A percentile compares a stretch with the other conserved stretches of the same genome.
Conservation (phyloP, 2,329 filamentous ascomycete genomes). For the Lojkania enalia region DNA sequence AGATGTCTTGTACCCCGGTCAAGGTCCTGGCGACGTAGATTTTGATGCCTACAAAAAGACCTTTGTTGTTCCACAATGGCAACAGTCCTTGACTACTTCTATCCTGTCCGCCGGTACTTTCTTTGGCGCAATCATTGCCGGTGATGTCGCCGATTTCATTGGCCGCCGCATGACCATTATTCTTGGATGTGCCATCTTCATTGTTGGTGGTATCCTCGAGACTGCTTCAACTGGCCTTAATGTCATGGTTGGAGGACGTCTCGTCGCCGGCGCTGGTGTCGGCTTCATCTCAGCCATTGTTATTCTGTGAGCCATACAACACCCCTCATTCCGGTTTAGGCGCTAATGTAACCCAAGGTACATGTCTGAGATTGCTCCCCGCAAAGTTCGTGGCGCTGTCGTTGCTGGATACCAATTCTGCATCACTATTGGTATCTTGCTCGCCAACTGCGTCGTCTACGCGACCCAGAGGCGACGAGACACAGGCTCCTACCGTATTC, state of each 20-base stretch:
- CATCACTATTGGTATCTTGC: slow-evolving; percentile 76
- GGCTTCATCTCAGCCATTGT: slow-evolving; percentile 69
- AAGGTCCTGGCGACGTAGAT: slow-evolving; percentile 61
- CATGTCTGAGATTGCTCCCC: slow-evolving; percentile 77
- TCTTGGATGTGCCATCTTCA: slow-evolving; percentile 64
- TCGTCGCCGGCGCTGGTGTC: slow-evolving; percentile 74
- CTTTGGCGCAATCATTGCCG: slow-evolving; percentile 66
- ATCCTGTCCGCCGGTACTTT: slow-evolving; percentile 79
- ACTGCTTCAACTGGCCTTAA: slow-evolving; percentile 63
- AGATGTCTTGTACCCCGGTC: slow-evolving; percentile 44
- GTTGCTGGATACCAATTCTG: slow-evolving; percentile 84
- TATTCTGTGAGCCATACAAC: slow-evolving; percentile 48
- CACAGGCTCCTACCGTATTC: slow-evolving; percentile 73
- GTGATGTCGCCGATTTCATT: slow-evolving; percentile 64
- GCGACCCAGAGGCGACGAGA: slow-evolving; percentile 66
- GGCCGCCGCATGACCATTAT: slow-evolving; percentile 69
- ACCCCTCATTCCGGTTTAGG: neutral
- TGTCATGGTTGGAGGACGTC: slow-evolving; percentile 70
- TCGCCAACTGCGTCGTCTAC: slow-evolving; percentile 77
- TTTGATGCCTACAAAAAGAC: slow-evolving; percentile 61
- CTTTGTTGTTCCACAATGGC: slow-evolving; percentile 36
- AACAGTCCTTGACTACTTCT: slow-evolving; percentile 67
- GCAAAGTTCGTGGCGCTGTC: slow-evolving; percentile 75
- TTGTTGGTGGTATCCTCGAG: slow-evolving; percentile 59
- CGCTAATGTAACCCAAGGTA: slow-evolving; percentile 54